Percentiles rank a stretch among this genome's conserved stretches.
These are phyloP conservation scores for Thielaviopsis musarum DNA, from an alignment of 2,329 filamentous ascomycete genomes.

Conservation along the genomic window DNA sequence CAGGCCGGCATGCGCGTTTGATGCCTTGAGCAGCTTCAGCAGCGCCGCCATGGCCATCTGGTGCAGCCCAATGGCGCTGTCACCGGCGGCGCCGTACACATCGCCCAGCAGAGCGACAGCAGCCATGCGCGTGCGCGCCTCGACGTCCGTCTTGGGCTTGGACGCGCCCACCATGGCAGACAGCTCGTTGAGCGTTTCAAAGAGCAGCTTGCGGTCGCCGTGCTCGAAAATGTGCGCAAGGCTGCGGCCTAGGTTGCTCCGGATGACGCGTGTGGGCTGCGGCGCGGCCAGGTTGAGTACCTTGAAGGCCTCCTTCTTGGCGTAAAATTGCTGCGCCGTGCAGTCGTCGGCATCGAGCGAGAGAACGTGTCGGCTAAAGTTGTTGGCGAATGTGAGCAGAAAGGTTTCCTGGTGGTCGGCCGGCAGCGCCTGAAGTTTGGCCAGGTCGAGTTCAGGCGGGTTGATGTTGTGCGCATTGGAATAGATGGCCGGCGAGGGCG, in stretches of 20 bases:
- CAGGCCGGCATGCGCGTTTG: conserved; percentile 65
- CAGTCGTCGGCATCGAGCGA: conserved; percentile 61
- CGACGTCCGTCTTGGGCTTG: conserved; percentile 60
- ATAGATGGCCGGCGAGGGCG: conserved; percentile 13
- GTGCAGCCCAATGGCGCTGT: conserved; percentile 76
- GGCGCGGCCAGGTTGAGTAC: conserved; percentile 72
- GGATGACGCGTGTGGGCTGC: conserved; percentile 70
- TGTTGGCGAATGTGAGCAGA: conserved; percentile 73
- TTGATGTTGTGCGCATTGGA: conserved; percentile 22
- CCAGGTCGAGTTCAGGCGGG: conserved; percentile 69
- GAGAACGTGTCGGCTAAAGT: conserved; percentile 65
- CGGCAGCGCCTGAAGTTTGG: conserved; percentile 76
- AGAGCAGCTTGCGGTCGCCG: conserved; percentile 80
- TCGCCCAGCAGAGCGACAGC: conserved; percentile 76
- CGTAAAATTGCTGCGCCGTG: conserved; percentile 72
- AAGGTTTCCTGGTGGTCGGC: conserved; percentile 93
- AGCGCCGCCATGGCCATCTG: conserved; percentile 55
- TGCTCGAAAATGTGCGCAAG: conserved; percentile 68
- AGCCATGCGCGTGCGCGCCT: conserved; percentile 67
- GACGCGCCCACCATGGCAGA: conserved; percentile 53
- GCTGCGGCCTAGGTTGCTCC: conserved; percentile 75
- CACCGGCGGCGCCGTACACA: conserved; percentile 80
- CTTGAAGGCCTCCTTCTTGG: conserved; percentile 90
- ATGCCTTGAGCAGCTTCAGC: conserved; percentile 63
- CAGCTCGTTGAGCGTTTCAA: conserved; percentile 87